phyloP scores from a whole-genome alignment of 2,329 filamentous ascomycete genomes.

The Ramichloridium luteum region DNA sequence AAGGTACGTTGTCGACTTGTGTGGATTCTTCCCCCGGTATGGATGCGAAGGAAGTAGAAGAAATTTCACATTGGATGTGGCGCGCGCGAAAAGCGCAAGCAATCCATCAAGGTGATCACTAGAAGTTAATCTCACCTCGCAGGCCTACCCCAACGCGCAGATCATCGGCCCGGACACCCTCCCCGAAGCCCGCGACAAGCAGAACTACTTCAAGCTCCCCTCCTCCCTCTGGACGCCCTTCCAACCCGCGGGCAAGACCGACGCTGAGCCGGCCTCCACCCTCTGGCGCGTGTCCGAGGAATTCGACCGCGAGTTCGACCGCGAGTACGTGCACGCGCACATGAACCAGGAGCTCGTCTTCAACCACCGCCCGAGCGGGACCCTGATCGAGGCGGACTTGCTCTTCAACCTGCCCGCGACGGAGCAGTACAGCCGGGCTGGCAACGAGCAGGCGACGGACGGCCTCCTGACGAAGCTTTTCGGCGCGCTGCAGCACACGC shows the following conservation, averaged over 20 bases:
- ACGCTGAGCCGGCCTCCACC: background rate
- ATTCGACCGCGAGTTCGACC: conserved; percentile 77
- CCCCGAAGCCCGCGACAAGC: conserved; percentile 58
- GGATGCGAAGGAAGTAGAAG: too few species aligned
- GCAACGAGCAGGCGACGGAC: conserved; percentile 40
- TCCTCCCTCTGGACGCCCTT: conserved; percentile 41
- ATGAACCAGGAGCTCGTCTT: conserved; percentile 82
- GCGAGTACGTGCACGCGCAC: conserved; percentile 69
- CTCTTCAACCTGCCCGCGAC: conserved; percentile 80
- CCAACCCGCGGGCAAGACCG: conserved; percentile 26
- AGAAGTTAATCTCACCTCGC: background rate
- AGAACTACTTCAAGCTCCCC: conserved; percentile 23
- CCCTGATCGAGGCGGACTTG: conserved; percentile 79
- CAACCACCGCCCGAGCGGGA: conserved; percentile 63
- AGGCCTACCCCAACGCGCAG: conserved; percentile 62
- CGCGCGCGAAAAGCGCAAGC: background rate
- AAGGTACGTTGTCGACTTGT: too few species aligned
- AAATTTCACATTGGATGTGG: too few species aligned
- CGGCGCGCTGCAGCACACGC: conserved; percentile 45
- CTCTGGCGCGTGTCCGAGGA: conserved; percentile 49
- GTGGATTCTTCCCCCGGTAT: too few species aligned
- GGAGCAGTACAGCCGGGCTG: conserved; percentile 60
- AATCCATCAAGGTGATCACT: conserved; percentile 8
- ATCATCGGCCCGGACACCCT: conserved; percentile 76
- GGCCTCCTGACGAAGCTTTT: conserved; percentile 50